Evolutionary conservation across 78 protist species (phyloP), one percentile per base, ranked within the genome.

Genomic region (Tieghemostelium lacteum): DNA sequence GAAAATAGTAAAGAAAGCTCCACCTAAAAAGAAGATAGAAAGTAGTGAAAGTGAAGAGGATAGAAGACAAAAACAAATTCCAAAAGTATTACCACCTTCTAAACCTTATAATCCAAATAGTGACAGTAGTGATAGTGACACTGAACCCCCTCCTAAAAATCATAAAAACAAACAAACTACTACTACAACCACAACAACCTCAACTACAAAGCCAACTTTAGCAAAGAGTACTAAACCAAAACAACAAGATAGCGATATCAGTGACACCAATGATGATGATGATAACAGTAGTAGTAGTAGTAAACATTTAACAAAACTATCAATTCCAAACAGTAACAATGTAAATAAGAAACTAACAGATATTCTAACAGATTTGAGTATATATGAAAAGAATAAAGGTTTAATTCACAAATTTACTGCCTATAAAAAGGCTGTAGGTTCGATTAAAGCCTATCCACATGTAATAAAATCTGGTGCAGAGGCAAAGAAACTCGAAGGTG

Each of bases 321-420:
- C 73, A 37, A 24, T 66, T 66, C 20, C 73, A 66, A 66, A 17
- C 6, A 52, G 36, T 20, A 49, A 55, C 12, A 71, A 71, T 52
- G 50, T 50, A 33, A 71, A 71, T 52, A 54, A 71, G 50, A 28
- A 50, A 6, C 14, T 71, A 28, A 71, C 77, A 50, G 77, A 71
- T 45, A 71, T 71, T 20, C 29, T 71, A 52, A 50, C 77, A 50
- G 77, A 71, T 50, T 33, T 71, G 19, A 22, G 65, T 50, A 60
- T 69, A n/a, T 83, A 58, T 31, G 91, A 83, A 58, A 83, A 83
- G 91, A 83, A 83, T 60, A 66, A 60, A 60, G 91, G 91, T 10
- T 37, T 34, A 40, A 29, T 50, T 37, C 76, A 83, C 34, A 83
- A 69, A 45, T 69, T 37, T 50, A 69, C 34, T n/a, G 91, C 91